Conservation (phyloP, 148 eudicot genomes). For the Linanthus parryae region DNA sequence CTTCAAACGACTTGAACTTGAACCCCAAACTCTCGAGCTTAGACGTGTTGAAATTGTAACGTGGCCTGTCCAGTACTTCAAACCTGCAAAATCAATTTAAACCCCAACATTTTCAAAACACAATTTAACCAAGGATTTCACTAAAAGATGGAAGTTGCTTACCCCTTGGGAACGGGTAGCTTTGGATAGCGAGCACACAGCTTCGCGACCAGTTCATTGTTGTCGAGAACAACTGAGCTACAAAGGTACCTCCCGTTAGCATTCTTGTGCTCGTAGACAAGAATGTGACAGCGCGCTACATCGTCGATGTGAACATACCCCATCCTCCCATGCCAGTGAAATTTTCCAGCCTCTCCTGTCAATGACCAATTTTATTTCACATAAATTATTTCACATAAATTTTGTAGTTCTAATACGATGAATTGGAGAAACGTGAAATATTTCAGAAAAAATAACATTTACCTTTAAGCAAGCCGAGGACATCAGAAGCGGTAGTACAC, state of each 20-base stretch:
- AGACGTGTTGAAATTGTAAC: slow-evolving; percentile 55
- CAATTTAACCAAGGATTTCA: not conserved
- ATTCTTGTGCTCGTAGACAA: slow-evolving; percentile 58
- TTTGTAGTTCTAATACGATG: too few relatives aligned
- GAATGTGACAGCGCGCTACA: slow-evolving; percentile 73
- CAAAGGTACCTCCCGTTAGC: slow-evolving; percentile 85
- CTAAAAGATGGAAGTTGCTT: not conserved
- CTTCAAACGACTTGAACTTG: slow-evolving; percentile 74
- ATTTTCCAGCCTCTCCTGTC: slow-evolving; percentile 61
- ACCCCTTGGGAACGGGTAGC: slow-evolving; percentile 68
- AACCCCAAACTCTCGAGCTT: slow-evolving; percentile 72
- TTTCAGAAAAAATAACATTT: not conserved
- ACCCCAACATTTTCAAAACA: not conserved
- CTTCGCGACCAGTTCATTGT: slow-evolving; percentile 45
- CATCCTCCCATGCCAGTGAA: slow-evolving; percentile 87
- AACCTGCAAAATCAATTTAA: slow-evolving; percentile 38
- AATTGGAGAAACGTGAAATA: too few relatives aligned
- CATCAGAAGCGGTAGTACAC: slow-evolving; percentile 69
- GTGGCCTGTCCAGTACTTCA: slow-evolving; percentile 47
- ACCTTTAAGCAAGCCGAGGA: slow-evolving; percentile 84
- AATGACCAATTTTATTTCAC: not conserved
- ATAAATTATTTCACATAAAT: not conserved
- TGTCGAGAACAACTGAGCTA: slow-evolving; percentile 60
- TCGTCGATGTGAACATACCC: slow-evolving; percentile 95
- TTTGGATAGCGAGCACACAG: slow-evolving; percentile 64